Evolutionary conservation across 331 rosid species (phyloP), one percentile per base, ranked within the genome.

Genomic region (Stylosanthes scabra): DNA sequence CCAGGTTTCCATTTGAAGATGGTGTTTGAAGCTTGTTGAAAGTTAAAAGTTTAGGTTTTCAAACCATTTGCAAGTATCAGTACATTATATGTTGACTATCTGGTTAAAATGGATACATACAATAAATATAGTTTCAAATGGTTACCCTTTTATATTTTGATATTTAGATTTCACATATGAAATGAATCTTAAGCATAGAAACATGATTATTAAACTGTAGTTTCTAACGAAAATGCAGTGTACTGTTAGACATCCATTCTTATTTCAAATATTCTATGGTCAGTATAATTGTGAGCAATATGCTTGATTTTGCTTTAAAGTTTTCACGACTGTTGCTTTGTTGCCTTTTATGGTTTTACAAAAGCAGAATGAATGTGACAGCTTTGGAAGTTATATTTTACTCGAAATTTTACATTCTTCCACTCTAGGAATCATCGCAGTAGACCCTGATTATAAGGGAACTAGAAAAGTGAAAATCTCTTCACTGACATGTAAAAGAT

Each of bases 1-100:
- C 57, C 68, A 14, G 27, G 25, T 44, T 70, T 66, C 29, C 66
- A 46, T 74, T 74, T 78, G 64, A n/a, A n/a, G n/a, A n/a, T n/a
- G n/a, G n/a, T n/a, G n/a, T n/a, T n/a, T n/a, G n/a, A n/a, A n/a
- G n/a, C n/a, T n/a, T n/a, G n/a, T n/a, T n/a, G n/a, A n/a, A n/a
- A n/a, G n/a, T n/a, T n/a, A n/a, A n/a, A n/a, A n/a, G n/a, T n/a
- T n/a, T n/a, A n/a, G n/a, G n/a, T n/a, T n/a, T n/a, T n/a, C n/a
- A n/a, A n/a, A n/a, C n/a, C n/a, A n/a, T n/a, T n/a, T n/a, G n/a
- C n/a, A n/a, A n/a, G n/a, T n/a, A n/a, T n/a, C n/a, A n/a, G n/a
- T n/a, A n/a, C n/a, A n/a, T n/a, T n/a, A n/a, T n/a, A n/a, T n/a
- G n/a, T n/a, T n/a, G n/a, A n/a, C n/a, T n/a, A n/a, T n/a, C n/a